These are phyloP conservation scores for Parachlorella kessleri DNA, from an alignment of 139 green algal genomes.

Conservation along the genomic window DNA sequence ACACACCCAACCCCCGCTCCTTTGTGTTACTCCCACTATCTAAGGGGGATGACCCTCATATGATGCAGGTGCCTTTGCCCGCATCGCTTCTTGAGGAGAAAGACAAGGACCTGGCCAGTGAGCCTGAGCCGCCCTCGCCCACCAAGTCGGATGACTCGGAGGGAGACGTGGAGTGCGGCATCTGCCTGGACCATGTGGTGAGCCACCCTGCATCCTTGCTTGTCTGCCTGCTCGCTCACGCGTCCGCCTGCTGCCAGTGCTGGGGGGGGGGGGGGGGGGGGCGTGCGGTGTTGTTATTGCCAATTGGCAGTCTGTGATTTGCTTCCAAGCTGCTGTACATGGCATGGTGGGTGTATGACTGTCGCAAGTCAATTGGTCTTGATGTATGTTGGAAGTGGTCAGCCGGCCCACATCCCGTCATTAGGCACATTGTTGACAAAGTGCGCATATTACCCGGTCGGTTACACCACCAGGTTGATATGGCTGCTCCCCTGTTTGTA, in stretches of 20 bases:
- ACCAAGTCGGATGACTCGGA: not conserved
- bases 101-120: slow-evolving; percentile 18
- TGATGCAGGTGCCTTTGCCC: too few relatives aligned
- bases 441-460: not conserved
- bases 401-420: too few relatives aligned
- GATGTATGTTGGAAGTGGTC: not conserved
- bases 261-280: not conserved
- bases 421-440: too few relatives aligned
- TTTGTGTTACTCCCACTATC: too few relatives aligned
- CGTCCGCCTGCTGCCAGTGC: too few relatives aligned
- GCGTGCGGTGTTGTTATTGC: not conserved
- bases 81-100: not conserved
- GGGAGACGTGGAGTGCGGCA: slow-evolving; percentile 51
- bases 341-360: not conserved
- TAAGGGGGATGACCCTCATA: too few relatives aligned
- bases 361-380: not conserved
- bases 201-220: not conserved
- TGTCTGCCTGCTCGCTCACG: not conserved
- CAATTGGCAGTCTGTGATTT: not conserved
- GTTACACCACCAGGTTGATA: not conserved
- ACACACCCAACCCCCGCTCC: too few relatives aligned
- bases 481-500: not conserved
- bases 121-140: slow-evolving; percentile 3
- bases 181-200: slow-evolving; percentile 53
- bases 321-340: not conserved